Percentiles rank a stretch among this genome's conserved stretches.
Evolutionary conservation across 2,329 filamentous ascomycete genomes (phyloP).

Genomic region (Paradendryphiella salina): DNA sequence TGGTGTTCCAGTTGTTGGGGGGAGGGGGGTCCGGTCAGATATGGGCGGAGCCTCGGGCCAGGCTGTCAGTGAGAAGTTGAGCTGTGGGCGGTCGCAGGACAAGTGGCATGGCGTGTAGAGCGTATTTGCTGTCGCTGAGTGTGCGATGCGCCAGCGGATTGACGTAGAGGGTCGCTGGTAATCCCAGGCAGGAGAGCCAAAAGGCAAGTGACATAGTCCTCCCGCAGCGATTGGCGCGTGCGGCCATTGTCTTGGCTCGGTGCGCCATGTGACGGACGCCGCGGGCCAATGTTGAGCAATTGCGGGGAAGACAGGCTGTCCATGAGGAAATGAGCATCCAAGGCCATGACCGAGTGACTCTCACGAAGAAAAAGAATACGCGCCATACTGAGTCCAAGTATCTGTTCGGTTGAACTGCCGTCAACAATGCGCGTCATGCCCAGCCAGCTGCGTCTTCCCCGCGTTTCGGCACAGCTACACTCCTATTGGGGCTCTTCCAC

Average conservation of each 20-base stretch:
- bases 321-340: constrained; percentile 13
- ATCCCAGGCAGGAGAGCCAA: constrained; percentile 10
- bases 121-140: background rate
- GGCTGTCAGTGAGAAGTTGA: constrained; percentile 20
- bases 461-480: constrained; percentile 8
- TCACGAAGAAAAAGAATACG: constrained; percentile 3
- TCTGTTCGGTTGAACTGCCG: background rate
- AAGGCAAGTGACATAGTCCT: constrained; percentile 27
- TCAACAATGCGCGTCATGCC: constrained; percentile 12
- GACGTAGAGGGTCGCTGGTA: constrained; percentile 5
- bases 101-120: constrained; percentile 38
- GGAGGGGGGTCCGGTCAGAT: constrained; percentile 14
- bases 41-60: constrained; percentile 15
- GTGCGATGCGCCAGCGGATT: constrained; percentile 4
- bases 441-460: constrained; percentile 9
- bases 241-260: constrained; percentile 32
- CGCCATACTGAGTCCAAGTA: constrained; percentile 12
- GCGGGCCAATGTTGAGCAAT: constrained; percentile 20
- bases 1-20: background rate
- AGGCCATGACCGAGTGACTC: constrained; percentile 14
- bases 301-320: constrained; percentile 8
- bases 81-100: constrained; percentile 25
- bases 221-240: constrained; percentile 32
- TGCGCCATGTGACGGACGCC: constrained; percentile 34
- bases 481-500: background rate